Evolutionary conservation across 2,329 filamentous ascomycete species (phyloP), one percentile per base, ranked within the genome.

Genomic region (Verticillium albo-atrum): DNA sequence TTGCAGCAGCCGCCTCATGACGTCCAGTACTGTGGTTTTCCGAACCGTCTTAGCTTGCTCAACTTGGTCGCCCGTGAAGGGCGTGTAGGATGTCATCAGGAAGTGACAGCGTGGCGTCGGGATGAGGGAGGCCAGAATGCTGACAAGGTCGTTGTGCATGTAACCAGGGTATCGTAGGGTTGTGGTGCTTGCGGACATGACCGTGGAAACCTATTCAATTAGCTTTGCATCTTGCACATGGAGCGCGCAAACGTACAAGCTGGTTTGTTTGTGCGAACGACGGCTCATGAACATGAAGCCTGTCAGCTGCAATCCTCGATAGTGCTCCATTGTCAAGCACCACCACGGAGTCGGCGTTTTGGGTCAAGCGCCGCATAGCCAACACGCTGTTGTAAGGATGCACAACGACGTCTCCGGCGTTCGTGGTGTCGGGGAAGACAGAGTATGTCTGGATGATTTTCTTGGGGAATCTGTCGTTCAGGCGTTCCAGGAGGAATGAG

Each of bases 361-460:
- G 91, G 2, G 93, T 96, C 67, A 99, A 78, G 61, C 96, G 82
- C 61, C 93, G 84, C 88, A 99, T 92, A 12, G 94, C 89, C 17
- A 99, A 84, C 58, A 99, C 79, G 74, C 93, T 97, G 82, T 99
- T 99, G 78, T 99, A 99, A 12, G 95, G 95, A 71, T 99, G 95
- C 25, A 99, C 95, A 12, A 99, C 94, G 25, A 99, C 94, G 71
- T 98, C 92, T 58, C 88, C 88, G 3, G 87, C 85, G 66, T 90
- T 92, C 61, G 91, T 91, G 0, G 91, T 96, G 73, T 98, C 95
- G 2, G 95, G 94, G 68, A 99, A 99, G 57, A 99, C 96, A 0
- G 94, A 98, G 76, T 99, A 99, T 50, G 95, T 98, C 77, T 99
- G 95, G 60, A 99, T 97, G 65, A 99, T 87, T 81, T 99, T 99